phyloP scores from a whole-genome alignment of 345 rosid species.

The Cardamine chenopodiifolia region DNA sequence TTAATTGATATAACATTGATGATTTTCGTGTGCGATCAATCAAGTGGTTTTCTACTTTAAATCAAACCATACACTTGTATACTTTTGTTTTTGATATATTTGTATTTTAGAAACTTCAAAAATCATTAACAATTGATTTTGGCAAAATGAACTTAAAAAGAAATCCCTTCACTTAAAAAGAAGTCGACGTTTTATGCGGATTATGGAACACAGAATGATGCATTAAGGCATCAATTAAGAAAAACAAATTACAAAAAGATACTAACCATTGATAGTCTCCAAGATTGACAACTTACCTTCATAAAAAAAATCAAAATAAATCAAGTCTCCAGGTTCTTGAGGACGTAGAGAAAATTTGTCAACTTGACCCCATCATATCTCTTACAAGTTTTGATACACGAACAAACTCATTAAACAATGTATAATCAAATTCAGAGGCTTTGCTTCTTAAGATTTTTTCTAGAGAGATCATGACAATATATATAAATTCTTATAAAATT shows the following conservation, averaged over 20 bases:
- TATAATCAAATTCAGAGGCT: conserved; percentile 50
- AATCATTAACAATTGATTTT: background rate
- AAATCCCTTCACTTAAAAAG: no score
- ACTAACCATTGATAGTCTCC: no score
- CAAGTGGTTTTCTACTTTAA: conserved; percentile 17
- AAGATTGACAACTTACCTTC: no score
- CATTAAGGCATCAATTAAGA: conserved; percentile 17
- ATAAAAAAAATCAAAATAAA: no score
- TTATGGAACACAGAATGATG: background rate
- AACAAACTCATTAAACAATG: conserved; percentile 70
- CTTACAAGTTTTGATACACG: conserved; percentile 75
- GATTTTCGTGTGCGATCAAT: conserved; percentile 21
- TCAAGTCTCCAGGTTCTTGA: conserved; percentile 11
- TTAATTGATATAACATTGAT: no score
- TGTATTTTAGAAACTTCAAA: background rate
- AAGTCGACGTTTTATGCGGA: background rate
- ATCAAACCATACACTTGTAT: background rate
- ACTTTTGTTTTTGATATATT: background rate
- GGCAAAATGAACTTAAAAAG: background rate
- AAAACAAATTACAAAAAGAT: no score
- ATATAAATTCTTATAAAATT: no score
- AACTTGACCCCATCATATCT: conserved; percentile 39
- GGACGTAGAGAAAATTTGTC: conserved; percentile 22
- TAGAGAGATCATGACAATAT: conserved; percentile 11
- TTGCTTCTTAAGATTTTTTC: conserved; percentile 27